Base-by-base conservation (phyloP, 2,329 filamentous ascomycete genomes). In the Acephala macrosclerotiorum region DNA sequence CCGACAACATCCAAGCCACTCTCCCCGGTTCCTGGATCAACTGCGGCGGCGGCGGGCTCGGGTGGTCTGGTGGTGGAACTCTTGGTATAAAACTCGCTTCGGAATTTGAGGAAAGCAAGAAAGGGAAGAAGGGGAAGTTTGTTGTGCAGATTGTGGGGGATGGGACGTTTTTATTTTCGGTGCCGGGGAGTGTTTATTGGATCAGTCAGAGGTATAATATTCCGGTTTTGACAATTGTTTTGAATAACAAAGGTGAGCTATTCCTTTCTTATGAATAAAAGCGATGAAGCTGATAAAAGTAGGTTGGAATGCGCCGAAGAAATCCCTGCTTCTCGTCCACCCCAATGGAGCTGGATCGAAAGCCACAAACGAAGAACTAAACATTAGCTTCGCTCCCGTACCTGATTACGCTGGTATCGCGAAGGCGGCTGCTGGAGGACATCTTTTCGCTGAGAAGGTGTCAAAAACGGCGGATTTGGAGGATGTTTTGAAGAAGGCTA, bases 31-130 rank as follows among this genome's bases (percentile, higher is more conserved):
- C 87, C 0, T 94, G 90, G 90, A 87, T 95, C 73, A 94, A 94
- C 76, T 94, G 91, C 75, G 92, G 92, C 1, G 92, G 90, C 0
- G 92, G 91, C 16, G 92, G 92, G 1, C 86, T 95, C 0, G 92
- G 92, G 1, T 95, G 92, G 92, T 91, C 88, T 12, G 92, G 91
- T 16, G 92, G 92, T 16, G 92, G 82, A 60, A 89, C 90, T 0
- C 77, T 95, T 2, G 92, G 92, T 1, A 89, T 94, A 74, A 94
- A 94, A 75, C 84, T 95, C 8, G 92, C 91, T 0, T 82, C 83
- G 0, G 84, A 70, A 16, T 65, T 61, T 20, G 79, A 83, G 40
- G 82, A 84, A 8, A 83, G 81, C 0, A 75, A 70, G 1, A 53
- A 26, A 4, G 49, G 49, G 3, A 79, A 79, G 51, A 84, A 87